Base-by-base conservation (phyloP, 139 green algal genomes). In the Protoeuglena noctilucae region DNA sequence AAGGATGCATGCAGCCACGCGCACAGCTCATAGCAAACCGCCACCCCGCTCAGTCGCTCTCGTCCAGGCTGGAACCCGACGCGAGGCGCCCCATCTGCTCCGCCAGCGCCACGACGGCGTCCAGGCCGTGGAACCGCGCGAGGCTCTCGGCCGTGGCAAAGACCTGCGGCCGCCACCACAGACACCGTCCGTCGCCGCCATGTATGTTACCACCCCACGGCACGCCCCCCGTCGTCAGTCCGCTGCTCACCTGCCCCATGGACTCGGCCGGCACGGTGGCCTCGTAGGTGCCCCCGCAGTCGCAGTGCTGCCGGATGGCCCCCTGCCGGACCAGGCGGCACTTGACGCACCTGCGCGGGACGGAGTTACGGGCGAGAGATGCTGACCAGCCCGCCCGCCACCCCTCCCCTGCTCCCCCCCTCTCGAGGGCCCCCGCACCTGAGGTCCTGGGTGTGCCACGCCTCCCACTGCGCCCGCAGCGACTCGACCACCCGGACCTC, bases 391-490 rank as follows among this genome's bases (percentile, higher is more conserved):
- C 39, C 49, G 0, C n/a, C 12, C 6, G 49, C 49, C n/a, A 21
- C 19, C 49, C 39, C 12, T 28, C 49, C 9, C 19, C 39, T 12
- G 14, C 1, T 22, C 6, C 49, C 49, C n/a, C 49, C 21, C 18
- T 56, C 49, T 7, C 49, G 18, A 7, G 49, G 27, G 25, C 39
- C 39, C 49, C 6, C 52, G 63, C 88, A 96, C 18, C 53, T 48
- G 30, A 96, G 67, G 67, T 96, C 88, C 59, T 95, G 87, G 29
- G 91, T 62, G 63, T 86, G 73, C 62, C 78, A 93, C n/a, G 61
- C 59, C 3, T 69, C 59, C n/a, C 67, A 53, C 9, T 66, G 63
- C 53, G 62, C 40, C 40, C 64, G 63, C 51, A 91, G 65, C 19
- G 61, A 47, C n/a, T 22, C 25, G 18, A 86, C 22, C 31, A 93